Percentiles rank a stretch among this genome's conserved stretches.
These are phyloP conservation scores for Cryphonectria nitschkei DNA, from an alignment of 2,329 filamentous ascomycete genomes.

Conservation along the genomic window DNA sequence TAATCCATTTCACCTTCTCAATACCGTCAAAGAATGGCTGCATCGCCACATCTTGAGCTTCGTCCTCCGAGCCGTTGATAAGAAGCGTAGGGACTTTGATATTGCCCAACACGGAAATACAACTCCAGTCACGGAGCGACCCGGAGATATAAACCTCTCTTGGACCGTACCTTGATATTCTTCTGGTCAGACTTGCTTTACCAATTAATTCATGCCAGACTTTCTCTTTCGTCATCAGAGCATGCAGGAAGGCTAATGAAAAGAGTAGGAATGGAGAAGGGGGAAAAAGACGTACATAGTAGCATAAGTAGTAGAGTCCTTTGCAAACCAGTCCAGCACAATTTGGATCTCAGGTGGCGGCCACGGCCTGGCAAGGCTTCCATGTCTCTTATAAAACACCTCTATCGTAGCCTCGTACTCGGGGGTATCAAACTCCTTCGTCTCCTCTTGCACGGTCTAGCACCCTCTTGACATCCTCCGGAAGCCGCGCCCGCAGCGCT, in stretches of 20 bases:
- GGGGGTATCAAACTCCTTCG: constrained; percentile 34
- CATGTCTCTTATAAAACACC: constrained; percentile 38
- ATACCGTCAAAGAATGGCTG: constrained; percentile 42
- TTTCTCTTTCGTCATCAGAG: too few species aligned
- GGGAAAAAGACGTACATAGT: constrained; percentile 37
- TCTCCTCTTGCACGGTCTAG: constrained; percentile 34
- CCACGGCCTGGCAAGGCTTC: constrained; percentile 34
- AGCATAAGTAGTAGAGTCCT: constrained; percentile 39
- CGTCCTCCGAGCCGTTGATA: constrained; percentile 41
- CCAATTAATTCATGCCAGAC: too few species aligned
- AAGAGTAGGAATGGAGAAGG: too few species aligned
- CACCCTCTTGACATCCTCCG: constrained; percentile 31
- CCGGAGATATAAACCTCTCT: constrained; percentile 31
- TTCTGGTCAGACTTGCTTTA: background rate
- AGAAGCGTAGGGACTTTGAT: constrained; percentile 41
- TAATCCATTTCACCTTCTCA: constrained; percentile 42
- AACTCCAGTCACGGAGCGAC: constrained; percentile 36
- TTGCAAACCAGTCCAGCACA: constrained; percentile 37
- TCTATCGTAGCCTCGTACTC: constrained; percentile 39
- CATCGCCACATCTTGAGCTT: constrained; percentile 41
- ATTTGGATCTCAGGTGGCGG: constrained; percentile 40
- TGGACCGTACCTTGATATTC: constrained; percentile 18
- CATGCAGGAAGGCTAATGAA: too few species aligned
- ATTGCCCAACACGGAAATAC: constrained; percentile 30
- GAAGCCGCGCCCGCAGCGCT: constrained; percentile 31